phyloP scores from a whole-genome alignment of 2,329 filamentous ascomycete species.

The Metarhizium album region DNA sequence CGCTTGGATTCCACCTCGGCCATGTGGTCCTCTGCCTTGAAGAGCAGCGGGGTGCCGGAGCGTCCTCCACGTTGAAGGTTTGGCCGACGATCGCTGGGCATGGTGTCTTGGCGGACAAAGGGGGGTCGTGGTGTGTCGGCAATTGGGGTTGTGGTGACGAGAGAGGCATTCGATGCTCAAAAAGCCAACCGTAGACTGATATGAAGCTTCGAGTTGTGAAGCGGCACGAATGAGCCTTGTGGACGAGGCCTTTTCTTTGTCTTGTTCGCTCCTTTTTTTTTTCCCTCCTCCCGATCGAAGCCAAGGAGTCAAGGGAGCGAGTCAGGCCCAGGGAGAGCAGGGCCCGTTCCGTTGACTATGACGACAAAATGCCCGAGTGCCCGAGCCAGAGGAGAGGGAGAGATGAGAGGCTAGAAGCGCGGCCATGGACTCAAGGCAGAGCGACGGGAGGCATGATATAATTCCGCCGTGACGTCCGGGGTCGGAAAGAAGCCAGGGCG shows the following conservation, averaged over 20 bases:
- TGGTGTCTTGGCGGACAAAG: neutral
- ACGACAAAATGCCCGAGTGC: too few species aligned
- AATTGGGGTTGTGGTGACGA: neutral
- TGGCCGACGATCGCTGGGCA: slow-evolving; percentile 8
- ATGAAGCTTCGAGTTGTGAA: too few species aligned
- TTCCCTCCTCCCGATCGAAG: neutral
- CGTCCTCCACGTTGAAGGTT: slow-evolving; percentile 7
- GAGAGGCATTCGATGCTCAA: neutral
- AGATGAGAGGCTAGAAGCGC: neutral
- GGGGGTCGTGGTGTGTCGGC: neutral
- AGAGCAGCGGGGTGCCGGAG: slow-evolving; percentile 12
- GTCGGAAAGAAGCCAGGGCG: neutral
- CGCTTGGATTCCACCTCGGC: slow-evolving; percentile 17
- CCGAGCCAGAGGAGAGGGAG: neutral
- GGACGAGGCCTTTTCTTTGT: too few species aligned
- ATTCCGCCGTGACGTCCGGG: slow-evolving; percentile 18
- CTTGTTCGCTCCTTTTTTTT: too few species aligned
- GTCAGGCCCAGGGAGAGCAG: too few species aligned
- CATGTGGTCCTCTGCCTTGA: slow-evolving; percentile 9
- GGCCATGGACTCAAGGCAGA: neutral
- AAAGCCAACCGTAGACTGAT: too few species aligned
- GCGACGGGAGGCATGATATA: slow-evolving; percentile 6
- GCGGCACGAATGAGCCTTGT: too few species aligned
- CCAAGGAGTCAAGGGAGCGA: neutral
- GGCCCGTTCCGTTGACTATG: too few species aligned